Evolutionary conservation across 2,329 filamentous ascomycete species (phyloP), one percentile per base, ranked within the genome.

Genomic region (Aspergillus persii): DNA sequence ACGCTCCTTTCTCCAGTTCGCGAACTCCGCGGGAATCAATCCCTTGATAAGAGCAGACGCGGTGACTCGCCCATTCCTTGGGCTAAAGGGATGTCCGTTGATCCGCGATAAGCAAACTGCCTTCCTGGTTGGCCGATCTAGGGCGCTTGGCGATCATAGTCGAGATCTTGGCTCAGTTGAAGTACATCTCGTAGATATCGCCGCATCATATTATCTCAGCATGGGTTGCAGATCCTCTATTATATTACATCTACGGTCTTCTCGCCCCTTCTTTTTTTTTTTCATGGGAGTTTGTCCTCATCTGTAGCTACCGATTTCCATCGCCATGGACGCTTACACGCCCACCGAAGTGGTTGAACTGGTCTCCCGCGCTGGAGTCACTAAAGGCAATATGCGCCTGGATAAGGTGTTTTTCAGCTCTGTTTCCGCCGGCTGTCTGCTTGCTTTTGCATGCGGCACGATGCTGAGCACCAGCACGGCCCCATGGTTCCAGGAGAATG

Each of bases 371-470:
- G 75, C 79, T n/a, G 84, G 83, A 4, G 74, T 75, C 29, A 75
- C 75, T 55, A 85, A 85, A 66, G 81, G 80, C 8, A 77, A 80
- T 57, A 84, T 81, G 80, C 75, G 81, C 8, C 70, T 79, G 3
- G 79, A 83, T 66, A 84, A 84, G 62, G 74, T 84, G 46, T 83
- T 84, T 63, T 64, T 82, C 50, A 82, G 79, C 60, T 72, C 79
- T 3, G 76, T 84, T 46, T 79, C 82, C 50, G 82, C 82, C 4
- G 83, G 83, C 0, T 78, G 78, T 57, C 69, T 85, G 5, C 71
- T 85, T 1, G 76, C 79, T 2, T 84, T 86, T 61, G 82, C 79
- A 4, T 80, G 78, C 47, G 81, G 79, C 0, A 77, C 80, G 2
- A 68, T 73, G 0, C 70, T 84, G n/a, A 79, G 76, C 53, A 79